phyloP scores from a whole-genome alignment of 208 protist species.

The Trypanosoma mega region DNA sequence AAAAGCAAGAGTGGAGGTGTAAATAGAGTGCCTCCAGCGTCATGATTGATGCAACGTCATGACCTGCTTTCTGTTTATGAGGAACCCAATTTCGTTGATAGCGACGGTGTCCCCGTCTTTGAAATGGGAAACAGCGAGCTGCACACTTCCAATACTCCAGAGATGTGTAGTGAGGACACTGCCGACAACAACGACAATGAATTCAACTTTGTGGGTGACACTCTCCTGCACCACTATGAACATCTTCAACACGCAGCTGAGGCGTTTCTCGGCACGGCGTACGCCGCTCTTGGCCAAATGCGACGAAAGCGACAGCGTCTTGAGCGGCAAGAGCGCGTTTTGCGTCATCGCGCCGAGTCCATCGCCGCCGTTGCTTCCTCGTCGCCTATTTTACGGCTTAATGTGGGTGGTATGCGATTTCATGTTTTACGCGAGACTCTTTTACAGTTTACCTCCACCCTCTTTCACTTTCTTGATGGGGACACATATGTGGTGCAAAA shows the following conservation, averaged over 20 bases:
- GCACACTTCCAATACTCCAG: no score
- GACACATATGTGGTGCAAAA: constrained; percentile 12
- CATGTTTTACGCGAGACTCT: constrained; percentile 21
- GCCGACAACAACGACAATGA: constrained; percentile 4
- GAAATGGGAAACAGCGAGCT: no score
- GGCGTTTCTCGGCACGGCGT: neutral
- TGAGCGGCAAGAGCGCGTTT: constrained; percentile 12
- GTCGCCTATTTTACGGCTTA: constrained; percentile 21
- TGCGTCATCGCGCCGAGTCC: constrained; percentile 11
- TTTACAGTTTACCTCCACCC: constrained; percentile 17
- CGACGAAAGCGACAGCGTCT: constrained; percentile 8
- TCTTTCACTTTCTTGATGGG: constrained; percentile 22
- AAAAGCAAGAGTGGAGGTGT: constrained; percentile 3
- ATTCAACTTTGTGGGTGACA: neutral
- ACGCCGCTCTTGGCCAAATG: neutral
- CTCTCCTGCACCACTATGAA: constrained; percentile 2
- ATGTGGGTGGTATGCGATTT: constrained; percentile 29
- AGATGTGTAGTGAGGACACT: no score
- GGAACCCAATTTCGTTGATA: neutral
- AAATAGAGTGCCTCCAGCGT: neutral
- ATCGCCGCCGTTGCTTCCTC: neutral
- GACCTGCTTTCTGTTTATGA: constrained; percentile 12
- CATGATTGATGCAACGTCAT: neutral
- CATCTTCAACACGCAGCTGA: neutral
- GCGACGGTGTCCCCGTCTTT: constrained; percentile 6